phyloP scores from a whole-genome alignment of 2,329 filamentous ascomycete species.

The Nectriaceae sp. region DNA sequence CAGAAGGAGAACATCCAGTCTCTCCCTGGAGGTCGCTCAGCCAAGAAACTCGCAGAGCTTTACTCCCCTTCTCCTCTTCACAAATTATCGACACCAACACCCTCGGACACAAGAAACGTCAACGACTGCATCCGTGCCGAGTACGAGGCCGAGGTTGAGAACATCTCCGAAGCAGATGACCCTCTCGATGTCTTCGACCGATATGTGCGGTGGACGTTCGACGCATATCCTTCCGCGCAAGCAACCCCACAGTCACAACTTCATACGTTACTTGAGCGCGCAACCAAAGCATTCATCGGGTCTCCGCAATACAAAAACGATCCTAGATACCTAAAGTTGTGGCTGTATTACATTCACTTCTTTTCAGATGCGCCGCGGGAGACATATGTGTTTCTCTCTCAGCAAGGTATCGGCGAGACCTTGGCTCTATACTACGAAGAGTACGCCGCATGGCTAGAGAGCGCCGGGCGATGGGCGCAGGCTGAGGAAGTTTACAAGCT shows the following conservation, averaged over 20 bases:
- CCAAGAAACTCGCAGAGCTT: conserved; percentile 81
- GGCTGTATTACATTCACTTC: conserved; percentile 90
- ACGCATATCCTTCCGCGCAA: conserved; percentile 92
- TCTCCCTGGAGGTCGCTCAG: conserved; percentile 83
- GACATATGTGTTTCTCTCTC: conserved; percentile 86
- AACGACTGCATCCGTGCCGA: conserved; percentile 80
- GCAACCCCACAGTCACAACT: conserved; percentile 91
- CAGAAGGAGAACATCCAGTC: conserved; percentile 99
- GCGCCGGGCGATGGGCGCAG: conserved; percentile 80
- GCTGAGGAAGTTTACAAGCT: conserved; percentile 92
- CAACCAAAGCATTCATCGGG: conserved; percentile 86
- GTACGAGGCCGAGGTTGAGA: conserved; percentile 81
- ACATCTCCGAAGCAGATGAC: conserved; percentile 85
- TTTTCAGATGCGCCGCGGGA: conserved; percentile 94
- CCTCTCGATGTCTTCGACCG: conserved; percentile 94
- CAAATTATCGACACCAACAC: conserved; percentile 62
- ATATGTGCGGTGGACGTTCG: conserved; percentile 95
- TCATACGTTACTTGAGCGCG: conserved; percentile 84
- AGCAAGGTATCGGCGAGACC: conserved; percentile 82
- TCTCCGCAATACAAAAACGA: conserved; percentile 92
- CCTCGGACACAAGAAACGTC: conserved; percentile 72
- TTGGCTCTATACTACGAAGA: conserved; percentile 96
- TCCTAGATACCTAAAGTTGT: conserved; percentile 87
- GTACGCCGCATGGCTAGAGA: conserved; percentile 90
- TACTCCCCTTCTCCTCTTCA: conserved; percentile 69